phyloP scores from a whole-genome alignment of 768 basidiomycete species.

The Tricholoma sp. region DNA sequence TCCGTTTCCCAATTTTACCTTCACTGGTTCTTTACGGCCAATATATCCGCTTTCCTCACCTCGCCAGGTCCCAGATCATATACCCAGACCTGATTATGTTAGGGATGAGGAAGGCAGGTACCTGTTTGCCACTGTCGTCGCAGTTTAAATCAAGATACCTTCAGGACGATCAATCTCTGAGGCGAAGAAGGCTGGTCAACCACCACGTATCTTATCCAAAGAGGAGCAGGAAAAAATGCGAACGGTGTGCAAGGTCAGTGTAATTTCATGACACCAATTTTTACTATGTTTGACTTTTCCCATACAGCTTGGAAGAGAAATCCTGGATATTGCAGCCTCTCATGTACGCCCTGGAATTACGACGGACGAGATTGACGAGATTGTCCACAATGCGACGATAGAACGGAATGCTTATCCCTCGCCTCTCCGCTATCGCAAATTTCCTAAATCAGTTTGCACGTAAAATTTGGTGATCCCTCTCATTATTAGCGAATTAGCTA shows the following conservation, averaged over 20 bases:
- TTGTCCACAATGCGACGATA: constrained; percentile 89
- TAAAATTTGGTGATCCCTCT: constrained; percentile 36
- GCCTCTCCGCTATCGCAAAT: constrained; percentile 85
- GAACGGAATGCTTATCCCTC: constrained; percentile 92
- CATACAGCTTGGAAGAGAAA: constrained; percentile 76
- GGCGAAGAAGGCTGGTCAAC: constrained; percentile 49
- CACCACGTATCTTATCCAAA: constrained; percentile 56
- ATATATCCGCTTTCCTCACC: constrained; percentile 82
- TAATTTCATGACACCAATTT: background rate
- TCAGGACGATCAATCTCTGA: constrained; percentile 60
- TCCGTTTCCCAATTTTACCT: constrained; percentile 73
- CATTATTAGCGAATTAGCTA: constrained; percentile 1
- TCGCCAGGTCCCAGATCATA: constrained; percentile 75
- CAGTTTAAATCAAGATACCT: background rate
- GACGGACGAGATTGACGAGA: constrained; percentile 90
- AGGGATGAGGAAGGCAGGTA: constrained; percentile 39
- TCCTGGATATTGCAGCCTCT: constrained; percentile 89
- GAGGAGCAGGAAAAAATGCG: constrained; percentile 91
- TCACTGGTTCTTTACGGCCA: constrained; percentile 75
- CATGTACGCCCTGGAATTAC: constrained; percentile 88
- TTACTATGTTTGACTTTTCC: background rate
- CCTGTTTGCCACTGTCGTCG: constrained; percentile 1
- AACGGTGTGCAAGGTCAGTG: constrained; percentile 73
- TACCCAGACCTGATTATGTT: constrained; percentile 87
- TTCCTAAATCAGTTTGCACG: constrained; percentile 97